Evolutionary conservation across 805 yeast species (phyloP).

Genomic region (Spathaspora sp.): DNA sequence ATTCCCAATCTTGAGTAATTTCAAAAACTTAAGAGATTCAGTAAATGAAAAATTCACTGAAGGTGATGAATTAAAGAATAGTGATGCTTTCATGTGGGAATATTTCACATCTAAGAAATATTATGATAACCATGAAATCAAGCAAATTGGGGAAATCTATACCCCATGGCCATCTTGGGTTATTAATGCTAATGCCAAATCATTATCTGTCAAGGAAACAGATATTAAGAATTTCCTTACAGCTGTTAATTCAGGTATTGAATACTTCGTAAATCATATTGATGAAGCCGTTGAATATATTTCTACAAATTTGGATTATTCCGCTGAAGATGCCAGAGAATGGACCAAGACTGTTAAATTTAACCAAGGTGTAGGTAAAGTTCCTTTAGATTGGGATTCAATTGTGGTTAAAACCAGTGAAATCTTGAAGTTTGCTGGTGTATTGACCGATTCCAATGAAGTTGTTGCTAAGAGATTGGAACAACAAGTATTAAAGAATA

Average conservation of each 20-base stretch:
- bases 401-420: conserved; percentile 54
- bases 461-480: conserved; percentile 24
- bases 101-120: conserved; percentile 84
- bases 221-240: conserved; percentile 38
- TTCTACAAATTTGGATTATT: conserved; percentile 65
- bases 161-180: conserved; percentile 99
- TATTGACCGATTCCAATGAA: conserved; percentile 32
- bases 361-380: conserved; percentile 35
- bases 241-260: conserved; percentile 65
- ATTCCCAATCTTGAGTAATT: conserved; percentile 61
- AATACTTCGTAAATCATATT: conserved; percentile 54
- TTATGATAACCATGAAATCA: conserved; percentile 76
- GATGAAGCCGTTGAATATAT: conserved; percentile 70
- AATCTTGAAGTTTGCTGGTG: conserved; percentile 64
- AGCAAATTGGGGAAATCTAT: conserved; percentile 79
- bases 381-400: conserved; percentile 43
- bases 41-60: conserved; percentile 52
- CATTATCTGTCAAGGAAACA: conserved; percentile 23
- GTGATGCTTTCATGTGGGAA: conserved; percentile 96
- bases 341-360: conserved; percentile 83
- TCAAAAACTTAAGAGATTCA: conserved; percentile 72
- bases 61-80: conserved; percentile 31
- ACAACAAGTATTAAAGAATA: conserved; percentile 11
- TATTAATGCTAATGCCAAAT: conserved; percentile 48
- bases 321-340: conserved; percentile 69